Percentiles rank a stretch among this genome's conserved stretches.
These are phyloP conservation scores for Tetrahymena elliotti DNA, from an alignment of 73 alveolate genomes.

Conservation along the genomic window DNA sequence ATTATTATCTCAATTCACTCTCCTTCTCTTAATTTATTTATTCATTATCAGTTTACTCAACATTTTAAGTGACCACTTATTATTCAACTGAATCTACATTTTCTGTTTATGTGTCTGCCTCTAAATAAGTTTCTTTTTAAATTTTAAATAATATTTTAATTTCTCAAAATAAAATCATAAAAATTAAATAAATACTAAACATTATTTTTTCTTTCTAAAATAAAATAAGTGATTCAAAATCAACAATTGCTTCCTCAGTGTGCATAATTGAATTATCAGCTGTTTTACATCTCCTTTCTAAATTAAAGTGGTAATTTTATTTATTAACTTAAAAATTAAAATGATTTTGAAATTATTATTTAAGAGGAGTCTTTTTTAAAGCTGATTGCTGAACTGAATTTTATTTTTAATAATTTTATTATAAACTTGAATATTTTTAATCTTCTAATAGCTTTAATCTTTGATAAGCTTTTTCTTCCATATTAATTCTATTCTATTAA, in stretches of 20 bases:
- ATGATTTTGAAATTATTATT: too few relatives aligned
- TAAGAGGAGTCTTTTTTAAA: background rate
- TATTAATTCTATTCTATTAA: background rate
- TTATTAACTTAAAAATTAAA: too few relatives aligned
- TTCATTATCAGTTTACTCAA: background rate
- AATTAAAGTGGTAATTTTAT: background rate
- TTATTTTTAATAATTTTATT: background rate
- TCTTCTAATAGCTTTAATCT: background rate
- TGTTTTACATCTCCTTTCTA: background rate
- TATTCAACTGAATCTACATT: too few relatives aligned
- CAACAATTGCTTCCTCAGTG: background rate
- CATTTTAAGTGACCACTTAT: too few relatives aligned
- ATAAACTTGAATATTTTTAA: background rate
- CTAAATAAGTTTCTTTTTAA: background rate
- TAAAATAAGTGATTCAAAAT: background rate
- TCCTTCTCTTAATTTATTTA: background rate
- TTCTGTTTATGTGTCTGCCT: background rate
- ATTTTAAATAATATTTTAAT: background rate
- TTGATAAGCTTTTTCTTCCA: background rate
- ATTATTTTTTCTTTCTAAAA: too few relatives aligned
- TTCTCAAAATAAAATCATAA: too few relatives aligned
- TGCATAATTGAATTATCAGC: background rate
- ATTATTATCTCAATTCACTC: background rate
- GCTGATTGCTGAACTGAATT: background rate
- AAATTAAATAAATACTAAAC: too few relatives aligned